Evolutionary conservation across 441 rosid genomes (phyloP), one percentile per base, ranked within the genome.

Genomic region (Erodium moschatum): DNA sequence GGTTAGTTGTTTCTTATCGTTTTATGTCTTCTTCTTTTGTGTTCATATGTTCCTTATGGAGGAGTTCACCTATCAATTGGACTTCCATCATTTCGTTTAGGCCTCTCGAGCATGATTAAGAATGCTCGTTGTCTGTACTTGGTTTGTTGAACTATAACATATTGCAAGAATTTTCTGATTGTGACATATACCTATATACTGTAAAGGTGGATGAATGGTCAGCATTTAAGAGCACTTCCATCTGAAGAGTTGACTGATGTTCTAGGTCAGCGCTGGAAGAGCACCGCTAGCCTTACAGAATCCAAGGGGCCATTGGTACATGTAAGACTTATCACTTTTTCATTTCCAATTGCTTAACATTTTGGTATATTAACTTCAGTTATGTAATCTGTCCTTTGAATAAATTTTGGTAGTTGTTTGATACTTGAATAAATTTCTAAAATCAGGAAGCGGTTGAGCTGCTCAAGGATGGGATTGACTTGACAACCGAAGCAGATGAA

Each of bases 171-270:
- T 10, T 54, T 63, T 67, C 35, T 67, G 38, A 24, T 48, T 35
- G 46, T 66, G 31, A 68, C 20, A 8, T 40, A 12, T 15, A 18
- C 60, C 16, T 73, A 16, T 65, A 48, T 65, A 48, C 76, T 69
- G 24, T 76, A 18, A 79, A 89, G 98, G 87, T 93, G 98, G 98
- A 93, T 93, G 96, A 93, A 93, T 80, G 98, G 98, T 66, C 96
- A 82, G 79, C 92, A 89, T 82, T 70, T 93, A 68, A 86, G 82
- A 75, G 82, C 86, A 27, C 81, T 89, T 75, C 89, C 97, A 66
- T 76, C 72, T 42, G 92, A 89, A 64, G 75, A 88, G 80, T 73
- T 87, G 72, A 78, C 78, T 35, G 81, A 77, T 68, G 87, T 89
- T 70, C 78, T 93, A 72, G 97, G 96, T 78, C 90, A 86, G 75